phyloP scores from a whole-genome alignment of 164 flowering plant genomes.

The Tinospora cordifolia region DNA sequence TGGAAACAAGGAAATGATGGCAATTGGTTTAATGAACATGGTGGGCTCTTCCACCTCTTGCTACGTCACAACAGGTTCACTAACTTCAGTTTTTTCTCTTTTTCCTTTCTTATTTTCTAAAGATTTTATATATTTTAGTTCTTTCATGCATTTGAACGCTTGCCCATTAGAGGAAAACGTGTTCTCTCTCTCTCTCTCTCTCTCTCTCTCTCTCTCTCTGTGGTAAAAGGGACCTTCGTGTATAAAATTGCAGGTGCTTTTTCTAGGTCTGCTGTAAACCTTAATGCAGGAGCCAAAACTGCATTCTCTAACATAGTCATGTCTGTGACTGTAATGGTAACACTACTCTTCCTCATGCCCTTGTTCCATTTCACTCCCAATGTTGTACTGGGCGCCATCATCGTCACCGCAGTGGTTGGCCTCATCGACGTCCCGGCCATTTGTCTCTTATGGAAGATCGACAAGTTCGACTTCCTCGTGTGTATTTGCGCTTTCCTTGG shows the following conservation, averaged over 20 bases:
- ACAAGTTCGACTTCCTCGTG: constrained; percentile 70
- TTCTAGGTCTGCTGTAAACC: constrained; percentile 87
- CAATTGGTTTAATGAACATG: constrained; percentile 88
- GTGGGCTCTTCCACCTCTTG: constrained; percentile 86
- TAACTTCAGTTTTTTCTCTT: neutral
- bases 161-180: no score
- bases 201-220: no score
- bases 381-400: constrained; percentile 74
- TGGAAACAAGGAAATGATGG: constrained; percentile 98
- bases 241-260: constrained; percentile 54
- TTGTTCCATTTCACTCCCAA: constrained; percentile 86
- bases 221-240: neutral
- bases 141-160: no score
- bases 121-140: no score
- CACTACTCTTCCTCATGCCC: constrained; percentile 86
- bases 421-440: constrained; percentile 79
- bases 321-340: constrained; percentile 80
- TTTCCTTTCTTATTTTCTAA: neutral
- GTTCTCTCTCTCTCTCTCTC: no score
- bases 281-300: constrained; percentile 86
- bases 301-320: constrained; percentile 82
- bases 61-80: constrained; percentile 77
- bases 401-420: constrained; percentile 76
- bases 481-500: constrained; percentile 75
- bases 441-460: constrained; percentile 63